A percentile compares a stretch with the other conserved stretches of the same genome.
Evolutionary conservation across 768 basidiomycete species (phyloP).

Genomic region (Boletus sp.): DNA sequence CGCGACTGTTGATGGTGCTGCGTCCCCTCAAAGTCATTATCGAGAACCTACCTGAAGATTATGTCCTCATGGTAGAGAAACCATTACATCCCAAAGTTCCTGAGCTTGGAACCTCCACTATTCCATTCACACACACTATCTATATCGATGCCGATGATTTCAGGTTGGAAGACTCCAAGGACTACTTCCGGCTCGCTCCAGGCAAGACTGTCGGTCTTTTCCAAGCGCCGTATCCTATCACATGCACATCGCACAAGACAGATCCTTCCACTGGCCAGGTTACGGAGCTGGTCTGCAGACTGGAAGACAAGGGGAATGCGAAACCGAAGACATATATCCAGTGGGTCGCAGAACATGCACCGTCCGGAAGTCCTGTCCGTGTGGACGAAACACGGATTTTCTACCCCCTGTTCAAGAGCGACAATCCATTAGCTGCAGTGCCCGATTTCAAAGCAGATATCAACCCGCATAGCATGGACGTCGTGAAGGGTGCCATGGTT

Average conservation of each 20-base stretch:
- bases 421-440: slow-evolving; percentile 67
- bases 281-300: slow-evolving; percentile 69
- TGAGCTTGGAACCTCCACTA: slow-evolving; percentile 72
- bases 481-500: slow-evolving; percentile 76
- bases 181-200: slow-evolving; percentile 97
- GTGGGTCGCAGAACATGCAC: slow-evolving; percentile 87
- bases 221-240: slow-evolving; percentile 88
- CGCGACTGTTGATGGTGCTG: slow-evolving; percentile 88
- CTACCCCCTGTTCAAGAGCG: slow-evolving; percentile 90
- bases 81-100: slow-evolving; percentile 93
- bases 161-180: slow-evolving; percentile 82
- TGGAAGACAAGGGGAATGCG: slow-evolving; percentile 68
- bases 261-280: slow-evolving; percentile 72
- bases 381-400: slow-evolving; percentile 92
- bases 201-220: slow-evolving; percentile 97
- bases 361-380: slow-evolving; percentile 75
- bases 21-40: slow-evolving; percentile 88
- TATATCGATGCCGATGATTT: slow-evolving; percentile 96
- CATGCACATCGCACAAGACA: slow-evolving; percentile 84
- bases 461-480: slow-evolving; percentile 75
- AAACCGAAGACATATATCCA: slow-evolving; percentile 96
- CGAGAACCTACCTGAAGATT: slow-evolving; percentile 87
- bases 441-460: slow-evolving; percentile 83
- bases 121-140: slow-evolving; percentile 84
- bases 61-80: slow-evolving; percentile 79